Conservation (phyloP, 805 yeast genomes). For the baker's yeast (Saccharomyces cerevisiae) region DNA sequence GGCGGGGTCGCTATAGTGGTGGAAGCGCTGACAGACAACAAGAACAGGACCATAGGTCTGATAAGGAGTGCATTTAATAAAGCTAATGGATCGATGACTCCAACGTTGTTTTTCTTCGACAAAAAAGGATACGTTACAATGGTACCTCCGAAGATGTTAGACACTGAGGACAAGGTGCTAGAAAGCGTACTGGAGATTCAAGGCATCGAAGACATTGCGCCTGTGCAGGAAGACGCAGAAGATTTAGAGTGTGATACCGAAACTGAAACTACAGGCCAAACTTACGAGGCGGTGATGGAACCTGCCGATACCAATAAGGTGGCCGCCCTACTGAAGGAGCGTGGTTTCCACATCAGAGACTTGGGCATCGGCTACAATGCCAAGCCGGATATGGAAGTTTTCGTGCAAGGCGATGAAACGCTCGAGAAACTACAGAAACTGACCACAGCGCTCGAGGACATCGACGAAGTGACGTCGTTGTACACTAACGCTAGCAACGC, state of each 20-base stretch:
- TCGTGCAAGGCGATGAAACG: slow-evolving; percentile 45
- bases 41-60: slow-evolving; percentile 67
- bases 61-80: slow-evolving; percentile 71
- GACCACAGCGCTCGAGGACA: slow-evolving; percentile 52
- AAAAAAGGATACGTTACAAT: slow-evolving; percentile 65
- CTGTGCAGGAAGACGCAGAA: slow-evolving; percentile 35
- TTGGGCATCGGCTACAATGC: slow-evolving; percentile 64
- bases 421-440: slow-evolving; percentile 49
- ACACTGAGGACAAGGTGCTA: slow-evolving; percentile 49
- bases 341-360: slow-evolving; percentile 51
- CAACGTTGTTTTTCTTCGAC: slow-evolving; percentile 71
- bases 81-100: slow-evolving; percentile 61
- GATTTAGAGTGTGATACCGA: slow-evolving; percentile 30
- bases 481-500: slow-evolving; percentile 46
- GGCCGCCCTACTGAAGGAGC: slow-evolving; percentile 46
- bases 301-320: slow-evolving; percentile 54
- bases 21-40: slow-evolving; percentile 85
- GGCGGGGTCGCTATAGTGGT: slow-evolving; percentile 82
- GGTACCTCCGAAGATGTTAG: slow-evolving; percentile 32
- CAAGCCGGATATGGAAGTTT: slow-evolving; percentile 50
- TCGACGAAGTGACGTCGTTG: slow-evolving; percentile 78
- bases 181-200: slow-evolving; percentile 63
- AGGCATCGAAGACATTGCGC: slow-evolving; percentile 75
- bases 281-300: slow-evolving; percentile 48
- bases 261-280: slow-evolving; percentile 13